Percentiles rank a stretch among this genome's conserved stretches.
These are phyloP conservation scores for Daldinia sp. DNA, from an alignment of 2,329 filamentous ascomycete genomes.

Conservation along the genomic window DNA sequence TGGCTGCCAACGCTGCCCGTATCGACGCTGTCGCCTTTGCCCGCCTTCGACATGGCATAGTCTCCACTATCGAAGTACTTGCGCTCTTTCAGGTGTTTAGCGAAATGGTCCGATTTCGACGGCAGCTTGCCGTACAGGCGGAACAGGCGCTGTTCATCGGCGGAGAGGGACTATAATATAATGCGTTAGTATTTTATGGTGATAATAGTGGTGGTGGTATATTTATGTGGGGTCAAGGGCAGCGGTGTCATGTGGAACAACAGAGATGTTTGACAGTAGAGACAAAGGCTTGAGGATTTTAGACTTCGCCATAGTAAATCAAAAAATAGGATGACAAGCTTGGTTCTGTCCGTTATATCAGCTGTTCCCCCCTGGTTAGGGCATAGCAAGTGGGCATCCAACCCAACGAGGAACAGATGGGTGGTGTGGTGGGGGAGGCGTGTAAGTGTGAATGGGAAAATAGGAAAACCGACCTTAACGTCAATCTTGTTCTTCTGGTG, in stretches of 20 bases:
- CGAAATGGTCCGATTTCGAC: conserved; percentile 92
- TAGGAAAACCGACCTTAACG: conserved; percentile 75
- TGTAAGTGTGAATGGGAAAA: conserved; percentile 13
- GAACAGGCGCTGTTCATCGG: conserved; percentile 96
- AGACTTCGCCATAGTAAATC: not conserved
- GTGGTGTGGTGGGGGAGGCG: conserved; percentile 12
- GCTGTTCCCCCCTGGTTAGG: conserved; percentile 13
- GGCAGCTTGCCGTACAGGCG: conserved; percentile 97
- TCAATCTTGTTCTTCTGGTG: conserved; percentile 99
- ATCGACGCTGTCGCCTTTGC: conserved; percentile 93
- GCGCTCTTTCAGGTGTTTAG: conserved; percentile 98
- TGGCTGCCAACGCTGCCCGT: conserved; percentile 93
- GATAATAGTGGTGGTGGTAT: conserved; percentile 26
- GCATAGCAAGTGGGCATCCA: conserved; percentile 17
- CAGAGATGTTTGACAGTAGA: not conserved
- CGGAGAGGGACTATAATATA: conserved; percentile 75
- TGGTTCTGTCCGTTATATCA: not conserved
- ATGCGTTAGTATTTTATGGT: conserved; percentile 19
- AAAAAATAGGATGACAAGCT: not conserved
- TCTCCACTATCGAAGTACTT: conserved; percentile 98
- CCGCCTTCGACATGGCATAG: conserved; percentile 95
- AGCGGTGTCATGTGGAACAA: conserved; percentile 25
- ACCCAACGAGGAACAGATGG: conserved; percentile 20
- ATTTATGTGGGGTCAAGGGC: conserved; percentile 27
- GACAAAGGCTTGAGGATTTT: conserved; percentile 22